Evolutionary conservation across 2,329 filamentous ascomycete species (phyloP).

Genomic region (Cordyceps pruinosa): DNA sequence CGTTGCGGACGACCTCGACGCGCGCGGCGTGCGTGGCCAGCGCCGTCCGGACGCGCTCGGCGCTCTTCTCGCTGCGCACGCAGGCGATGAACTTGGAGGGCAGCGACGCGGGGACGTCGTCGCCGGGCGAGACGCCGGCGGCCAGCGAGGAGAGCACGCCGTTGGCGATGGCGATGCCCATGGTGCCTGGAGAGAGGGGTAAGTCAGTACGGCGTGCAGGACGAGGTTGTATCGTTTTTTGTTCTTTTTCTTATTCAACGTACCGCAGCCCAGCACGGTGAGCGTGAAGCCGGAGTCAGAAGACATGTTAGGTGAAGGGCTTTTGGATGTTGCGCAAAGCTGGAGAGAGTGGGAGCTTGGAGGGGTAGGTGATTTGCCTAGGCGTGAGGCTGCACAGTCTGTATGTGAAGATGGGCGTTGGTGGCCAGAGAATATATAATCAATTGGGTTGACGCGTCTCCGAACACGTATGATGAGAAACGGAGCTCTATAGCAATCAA

Average conservation of each 20-base stretch:
- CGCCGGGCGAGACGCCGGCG: slow-evolving; percentile 38
- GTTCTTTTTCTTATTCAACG: slow-evolving; percentile 23
- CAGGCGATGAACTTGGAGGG: slow-evolving; percentile 76
- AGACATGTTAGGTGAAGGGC: slow-evolving; percentile 10
- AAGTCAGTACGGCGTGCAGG: slow-evolving; percentile 13
- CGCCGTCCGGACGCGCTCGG: slow-evolving; percentile 58
- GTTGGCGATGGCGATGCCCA: slow-evolving; percentile 78
- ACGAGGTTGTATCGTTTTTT: not conserved
- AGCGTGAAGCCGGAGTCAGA: slow-evolving; percentile 50
- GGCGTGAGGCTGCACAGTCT: not conserved
- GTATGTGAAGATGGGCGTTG: too few relatives aligned
- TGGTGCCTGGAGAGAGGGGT: slow-evolving; percentile 55
- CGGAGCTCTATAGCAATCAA: slow-evolving; percentile 8
- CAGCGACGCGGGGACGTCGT: slow-evolving; percentile 48
- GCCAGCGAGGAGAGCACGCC: slow-evolving; percentile 69
- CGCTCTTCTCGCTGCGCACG: slow-evolving; percentile 63
- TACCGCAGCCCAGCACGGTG: slow-evolving; percentile 76
- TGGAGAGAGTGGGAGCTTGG: too few relatives aligned
- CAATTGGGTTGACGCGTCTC: not conserved
- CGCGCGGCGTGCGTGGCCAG: slow-evolving; percentile 56
- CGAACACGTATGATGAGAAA: slow-evolving; percentile 14
- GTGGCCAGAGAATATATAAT: too few relatives aligned
- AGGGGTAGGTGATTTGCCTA: not conserved
- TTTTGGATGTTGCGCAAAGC: slow-evolving; percentile 1
- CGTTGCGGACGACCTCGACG: slow-evolving; percentile 61